phyloP scores from a whole-genome alignment of 139 green algal species.

The Dunaliella sp. region DNA sequence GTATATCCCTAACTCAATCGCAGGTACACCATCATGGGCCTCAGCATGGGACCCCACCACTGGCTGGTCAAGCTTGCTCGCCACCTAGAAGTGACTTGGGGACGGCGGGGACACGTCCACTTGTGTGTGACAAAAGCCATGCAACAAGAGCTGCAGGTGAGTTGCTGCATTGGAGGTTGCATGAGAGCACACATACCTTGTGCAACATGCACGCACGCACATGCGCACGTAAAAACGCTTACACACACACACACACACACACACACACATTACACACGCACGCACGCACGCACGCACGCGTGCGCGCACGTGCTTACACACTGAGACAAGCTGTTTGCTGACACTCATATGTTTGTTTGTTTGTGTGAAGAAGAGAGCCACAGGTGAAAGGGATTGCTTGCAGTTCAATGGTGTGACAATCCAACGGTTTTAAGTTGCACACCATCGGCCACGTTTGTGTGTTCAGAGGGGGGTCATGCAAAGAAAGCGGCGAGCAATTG shows the following conservation, averaged over 20 bases:
- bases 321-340: no score
- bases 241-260: background rate
- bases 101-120: slow-evolving; percentile 34
- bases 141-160: slow-evolving; percentile 60
- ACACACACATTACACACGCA: background rate
- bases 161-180: background rate
- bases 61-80: slow-evolving; percentile 57
- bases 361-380: no score
- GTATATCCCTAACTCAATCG: no score
- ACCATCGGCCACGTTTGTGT: background rate
- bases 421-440: background rate
- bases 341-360: no score
- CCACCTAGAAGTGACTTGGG: slow-evolving; percentile 66
- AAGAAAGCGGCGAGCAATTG: no score
- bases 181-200: background rate
- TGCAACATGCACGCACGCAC: background rate
- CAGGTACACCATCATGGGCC: slow-evolving; percentile 83
- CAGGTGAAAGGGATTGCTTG: no score
- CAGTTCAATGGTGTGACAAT: no score
- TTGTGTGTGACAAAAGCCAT: slow-evolving; percentile 92
- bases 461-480: no score
- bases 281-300: background rate
- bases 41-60: slow-evolving; percentile 29
- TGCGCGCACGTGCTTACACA: no score
- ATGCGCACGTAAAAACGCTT: no score